Evolutionary conservation across 75 land plant genomes (phyloP), one percentile per base, ranked within the genome.

Genomic region (Pinus taeda): DNA sequence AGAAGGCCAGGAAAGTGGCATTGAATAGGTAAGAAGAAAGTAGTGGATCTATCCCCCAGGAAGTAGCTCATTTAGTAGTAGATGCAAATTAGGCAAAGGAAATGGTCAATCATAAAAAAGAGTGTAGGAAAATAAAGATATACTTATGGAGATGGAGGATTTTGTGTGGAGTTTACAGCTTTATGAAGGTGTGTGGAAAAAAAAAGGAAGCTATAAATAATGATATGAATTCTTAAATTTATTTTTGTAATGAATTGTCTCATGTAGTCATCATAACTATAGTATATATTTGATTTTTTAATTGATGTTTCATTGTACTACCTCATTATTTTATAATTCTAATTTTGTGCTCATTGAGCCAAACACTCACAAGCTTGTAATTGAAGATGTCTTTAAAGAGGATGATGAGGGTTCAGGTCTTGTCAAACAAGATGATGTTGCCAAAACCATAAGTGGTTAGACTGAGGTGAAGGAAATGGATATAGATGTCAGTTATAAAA

Each of bases 111-210:
- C 66, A 3, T 74, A 71, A 73, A 87, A 72, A 30, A 92, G 89
- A 26, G 14, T 75, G 57, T 74, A 80, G 13, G 94, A 89, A 29
- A 89, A 90, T 60, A 87, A 79, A 60, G 84, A 93, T 71, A 87
- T 96, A 15, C 80, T 93, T 57, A 92, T 90, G 29, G 99, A 96
- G 60, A 88, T 93, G 79, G 93, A 94, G 57, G 97, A 93, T 71
- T 96, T 96, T 86, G 2, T 39, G 42, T 39, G 42, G 42, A 39
- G 4, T 39, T 39, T 39, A 39, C 93, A 93, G 82, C 83, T 90
- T 62, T 88, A 90, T 83, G 94, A 95, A 83, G 96, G 94, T 91
- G 76, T 24, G 18, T 15, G 0, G 21, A 39, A 17, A 69, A 69
- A 20, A 3, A 12, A 69, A 20, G 20, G 22, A 69, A 33, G n/a